A percentile compares a stretch with the other conserved stretches of the same genome.
These are phyloP conservation scores for Cercophora scortea DNA, from an alignment of 495 filamentous ascomycete species.

Conservation along the genomic window DNA sequence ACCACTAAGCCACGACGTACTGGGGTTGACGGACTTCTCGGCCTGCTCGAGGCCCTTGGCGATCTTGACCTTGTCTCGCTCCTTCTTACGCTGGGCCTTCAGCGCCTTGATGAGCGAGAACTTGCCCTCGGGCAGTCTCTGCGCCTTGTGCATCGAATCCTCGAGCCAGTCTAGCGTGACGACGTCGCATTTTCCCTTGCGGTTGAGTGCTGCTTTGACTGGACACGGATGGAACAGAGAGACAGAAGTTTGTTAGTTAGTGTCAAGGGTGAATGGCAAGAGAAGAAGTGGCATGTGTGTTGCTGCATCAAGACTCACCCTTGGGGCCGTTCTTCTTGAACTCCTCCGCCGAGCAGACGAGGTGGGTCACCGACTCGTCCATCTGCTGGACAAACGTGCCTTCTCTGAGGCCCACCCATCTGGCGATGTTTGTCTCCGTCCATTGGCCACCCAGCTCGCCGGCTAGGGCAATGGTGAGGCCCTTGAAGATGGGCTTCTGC, in stretches of 20 bases:
- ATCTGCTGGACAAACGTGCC: constrained; percentile 15
- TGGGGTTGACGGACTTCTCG: constrained; percentile 26
- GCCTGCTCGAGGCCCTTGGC: constrained; percentile 32
- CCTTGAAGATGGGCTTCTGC: constrained; percentile 19
- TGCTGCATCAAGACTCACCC: constrained; percentile 1
- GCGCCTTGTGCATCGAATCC: constrained; percentile 16
- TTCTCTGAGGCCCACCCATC: constrained; percentile 22
- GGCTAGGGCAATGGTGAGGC: constrained; percentile 19
- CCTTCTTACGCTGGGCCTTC: constrained; percentile 13
- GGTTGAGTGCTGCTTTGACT: constrained; percentile 17
- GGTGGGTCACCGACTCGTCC: constrained; percentile 25
- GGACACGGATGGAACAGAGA: not conserved
- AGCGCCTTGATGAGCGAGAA: constrained; percentile 16
- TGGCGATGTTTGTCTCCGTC: constrained; percentile 20
- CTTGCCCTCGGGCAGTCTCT: constrained; percentile 9
- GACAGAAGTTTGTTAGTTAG: not conserved
- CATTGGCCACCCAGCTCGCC: constrained; percentile 23
- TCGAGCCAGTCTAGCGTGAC: constrained; percentile 35
- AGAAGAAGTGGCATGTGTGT: not conserved
- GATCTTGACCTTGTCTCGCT: constrained; percentile 38
- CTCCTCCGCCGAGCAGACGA: constrained; percentile 25
- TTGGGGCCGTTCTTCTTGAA: constrained; percentile 13
- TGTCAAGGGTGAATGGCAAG: not conserved
- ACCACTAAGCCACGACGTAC: constrained; percentile 12
- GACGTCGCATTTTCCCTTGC: constrained; percentile 13